Evolutionary conservation across 1,284 basidiomycete species (phyloP), one percentile per base, ranked within the genome.

Genomic region (Rhizoctonia solani): DNA sequence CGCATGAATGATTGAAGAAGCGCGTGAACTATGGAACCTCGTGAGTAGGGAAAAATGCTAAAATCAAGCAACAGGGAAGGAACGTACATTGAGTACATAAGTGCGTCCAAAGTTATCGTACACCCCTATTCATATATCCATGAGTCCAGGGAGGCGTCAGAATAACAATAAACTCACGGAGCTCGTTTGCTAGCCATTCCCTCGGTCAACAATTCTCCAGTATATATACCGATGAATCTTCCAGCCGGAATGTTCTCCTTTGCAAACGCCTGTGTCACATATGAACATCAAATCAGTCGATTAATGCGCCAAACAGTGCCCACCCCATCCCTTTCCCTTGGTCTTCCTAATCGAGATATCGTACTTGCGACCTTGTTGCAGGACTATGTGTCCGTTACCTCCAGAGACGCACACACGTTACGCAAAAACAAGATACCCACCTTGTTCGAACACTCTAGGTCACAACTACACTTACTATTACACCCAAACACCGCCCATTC

Each of bases 1-100:
- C 87, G 74, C 93, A 96, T 16, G 89, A 93, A 73, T 96, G 93
- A 73, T 95, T 95, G 90, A 89, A 72, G 72, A 87, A 89, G 16
- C 87, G 81, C 42, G 87, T 88, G 76, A 88, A 88, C 87, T 89
- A 71, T n/a, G 56, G n/a, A 68, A 58, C 53, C 71, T 69, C 50
- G 72, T 74, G 71, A 59, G 16, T n/a, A n/a, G 19, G 73, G 66
- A n/a, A n/a, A n/a, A n/a, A n/a, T n/a, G n/a, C n/a, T n/a, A n/a
- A n/a, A n/a, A n/a, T n/a, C n/a, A n/a, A n/a, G n/a, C n/a, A 69
- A 49, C 54, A 79, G 90, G 82, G 71, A 85, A 88, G 70, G 87
- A 89, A 72, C 95, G 93, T 21, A 93, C 73, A 70, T 92, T 86
- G 72, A 95, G 91, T 1, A 95, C 80, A 73, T 97, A 97, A 0